Evolutionary conservation across 225 moss, liverwort and hornwort genomes (phyloP), one percentile per base, ranked within the genome.

Genomic region (Straminergon stramineum): DNA sequence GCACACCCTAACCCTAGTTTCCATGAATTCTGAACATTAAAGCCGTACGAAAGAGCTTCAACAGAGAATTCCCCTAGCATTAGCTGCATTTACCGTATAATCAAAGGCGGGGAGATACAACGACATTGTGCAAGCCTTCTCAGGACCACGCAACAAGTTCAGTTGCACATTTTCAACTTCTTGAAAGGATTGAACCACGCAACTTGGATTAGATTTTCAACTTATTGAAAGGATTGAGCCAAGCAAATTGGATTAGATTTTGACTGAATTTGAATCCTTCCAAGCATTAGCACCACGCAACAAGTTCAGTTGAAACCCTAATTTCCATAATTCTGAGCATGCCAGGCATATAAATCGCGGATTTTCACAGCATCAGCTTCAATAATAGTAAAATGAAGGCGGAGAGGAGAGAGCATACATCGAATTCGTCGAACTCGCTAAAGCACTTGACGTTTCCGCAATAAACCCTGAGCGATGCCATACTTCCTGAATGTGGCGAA

Each of bases 401-500:
- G 11, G 68, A 77, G 67, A 65, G 79, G 51, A 32, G 79, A 69
- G 37, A 85, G 26, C 82, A 35, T 84, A 93, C 91, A 89, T 79
- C 21, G 65, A 27, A 22, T n/a, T 71, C 60, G 60, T 43, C 53
- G 84, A 84, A 61, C 45, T 87, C 82, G 75, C 62, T 19, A 45
- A 62, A 41, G 56, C 56, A 26, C 39, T 89, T 11, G 86, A 78
- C 53, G 79, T 43, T 34, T 67, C 63, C 57, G 86, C 63, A 77
- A 66, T 68, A 17, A 70, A 83, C 68, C 87, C 79, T 30, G 83
- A 89, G 57, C 73, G 77, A 68, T 74, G 87, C 80, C 88, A 93
- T 79, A 67, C 92, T 89, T 88, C 86, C 81, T 82, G 92, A 63
- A 92, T n/a, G 78, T 64, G 84, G 41, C 69, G 80, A 75, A 79